These are phyloP conservation scores for Colletotrichum liaoningense DNA, from an alignment of 2,329 filamentous ascomycete species.

Conservation along the genomic window DNA sequence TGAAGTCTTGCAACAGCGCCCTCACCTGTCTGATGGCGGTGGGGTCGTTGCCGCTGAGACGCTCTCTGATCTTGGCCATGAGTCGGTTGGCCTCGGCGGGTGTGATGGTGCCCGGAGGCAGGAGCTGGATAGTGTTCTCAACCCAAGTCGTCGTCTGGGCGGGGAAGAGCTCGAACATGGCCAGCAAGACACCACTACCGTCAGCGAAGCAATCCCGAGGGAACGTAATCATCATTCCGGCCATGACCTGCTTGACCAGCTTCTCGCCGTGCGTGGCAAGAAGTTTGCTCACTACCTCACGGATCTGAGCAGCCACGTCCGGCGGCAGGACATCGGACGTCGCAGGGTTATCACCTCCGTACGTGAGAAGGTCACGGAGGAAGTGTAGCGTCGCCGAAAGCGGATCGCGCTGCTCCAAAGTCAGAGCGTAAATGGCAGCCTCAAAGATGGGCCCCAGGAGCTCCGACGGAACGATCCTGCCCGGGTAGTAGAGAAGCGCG, in stretches of 20 bases:
- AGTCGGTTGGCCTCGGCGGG: conserved; percentile 84
- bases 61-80: conserved; percentile 83
- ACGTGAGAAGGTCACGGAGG: conserved; percentile 89
- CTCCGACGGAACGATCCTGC: conserved; percentile 81
- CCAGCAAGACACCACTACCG: conserved; percentile 90
- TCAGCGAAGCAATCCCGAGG: conserved; percentile 96
- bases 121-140: conserved; percentile 82
- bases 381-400: conserved; percentile 94
- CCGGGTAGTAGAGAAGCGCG: conserved; percentile 91
- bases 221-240: conserved; percentile 99
- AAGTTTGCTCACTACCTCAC: conserved; percentile 78
- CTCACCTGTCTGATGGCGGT: conserved; percentile 80
- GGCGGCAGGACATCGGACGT: conserved; percentile 68
- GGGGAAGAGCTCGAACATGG: conserved; percentile 88
- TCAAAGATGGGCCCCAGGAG: conserved; percentile 87
- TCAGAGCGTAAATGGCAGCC: conserved; percentile 86
- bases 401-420: conserved; percentile 90
- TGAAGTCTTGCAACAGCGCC: conserved; percentile 92
- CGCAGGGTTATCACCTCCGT: conserved; percentile 81
- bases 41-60: conserved; percentile 72
- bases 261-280: conserved; percentile 77
- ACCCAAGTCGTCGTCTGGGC: conserved; percentile 85
- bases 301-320: conserved; percentile 75
- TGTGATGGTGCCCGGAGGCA: conserved; percentile 85
- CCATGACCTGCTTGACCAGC: conserved; percentile 89